Evolutionary conservation across 345 rosid species (phyloP), one percentile per base, ranked within the genome.

Genomic region (Heritiera littoralis): DNA sequence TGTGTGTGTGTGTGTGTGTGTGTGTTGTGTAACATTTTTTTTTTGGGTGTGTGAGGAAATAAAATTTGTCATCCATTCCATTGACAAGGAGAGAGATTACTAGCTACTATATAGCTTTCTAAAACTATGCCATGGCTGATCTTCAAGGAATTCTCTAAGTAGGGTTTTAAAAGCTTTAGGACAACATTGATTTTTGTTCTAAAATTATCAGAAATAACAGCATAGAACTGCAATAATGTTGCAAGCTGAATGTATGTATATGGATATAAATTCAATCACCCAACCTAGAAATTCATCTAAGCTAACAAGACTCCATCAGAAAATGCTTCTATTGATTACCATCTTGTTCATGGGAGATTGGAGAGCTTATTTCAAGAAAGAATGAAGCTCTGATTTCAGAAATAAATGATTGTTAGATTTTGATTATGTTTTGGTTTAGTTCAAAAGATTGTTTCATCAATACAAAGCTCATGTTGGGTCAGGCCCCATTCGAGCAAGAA

Each of bases 401-500:
- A 23, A 23, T 23, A 23, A 23, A 23, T 23, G 28, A 23, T 23
- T 23, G 28, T 23, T 23, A 23, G 28, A 23, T 23, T 23, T 23
- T 23, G 28, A 23, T 23, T 23, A 23, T 23, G 28, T 23, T 23
- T 23, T 23, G 28, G 28, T 23, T 23, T 23, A 23, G 28, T 23
- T 23, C 28, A 23, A 23, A 23, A 23, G 28, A 23, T n/a, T n/a
- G n/a, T 23, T 23, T 23, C 69, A 75, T 78, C 67, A 75, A 80
- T 52, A 65, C 14, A 30, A 78, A 76, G 66, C 30, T 72, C 60
- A 4, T 75, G 83, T 49, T 9, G 5, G 74, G 9, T 46, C 11
- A 68, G 38, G 54, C 64, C 45, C 81, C 73, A 77, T 75, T 66
- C 38, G 54, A 70, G 72, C 66, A 58, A 78, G 69, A 74, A 67